These are phyloP conservation scores for Gynostemma pentaphyllum DNA, from an alignment of 306 rosid genomes.

Conservation along the genomic window DNA sequence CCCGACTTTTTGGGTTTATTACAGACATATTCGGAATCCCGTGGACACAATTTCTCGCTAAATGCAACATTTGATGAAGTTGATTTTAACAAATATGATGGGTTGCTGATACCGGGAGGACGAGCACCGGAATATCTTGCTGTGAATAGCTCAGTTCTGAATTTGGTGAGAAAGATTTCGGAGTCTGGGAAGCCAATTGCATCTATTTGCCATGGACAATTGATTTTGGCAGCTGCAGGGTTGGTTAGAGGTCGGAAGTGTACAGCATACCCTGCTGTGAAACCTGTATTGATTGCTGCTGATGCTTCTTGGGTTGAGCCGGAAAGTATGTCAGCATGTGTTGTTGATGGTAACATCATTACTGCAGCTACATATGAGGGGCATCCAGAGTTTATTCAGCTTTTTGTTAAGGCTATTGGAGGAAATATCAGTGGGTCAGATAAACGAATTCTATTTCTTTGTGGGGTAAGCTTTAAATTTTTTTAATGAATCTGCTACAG, in stretches of 20 bases:
- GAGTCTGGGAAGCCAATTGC: constrained; percentile 50
- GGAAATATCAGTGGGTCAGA: constrained; percentile 53
- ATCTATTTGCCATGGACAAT: constrained; percentile 61
- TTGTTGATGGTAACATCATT: constrained; percentile 62
- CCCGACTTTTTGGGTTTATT: constrained; percentile 8
- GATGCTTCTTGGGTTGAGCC: constrained; percentile 91
- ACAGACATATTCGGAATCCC: constrained; percentile 54
- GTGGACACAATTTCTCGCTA: constrained; percentile 73
- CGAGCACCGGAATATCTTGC: constrained; percentile 93
- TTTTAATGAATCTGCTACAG: background rate
- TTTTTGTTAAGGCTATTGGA: constrained; percentile 64
- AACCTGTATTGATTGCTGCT: constrained; percentile 52
- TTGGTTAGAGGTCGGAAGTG: constrained; percentile 48
- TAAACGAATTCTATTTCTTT: constrained; percentile 62
- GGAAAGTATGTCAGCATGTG: constrained; percentile 34
- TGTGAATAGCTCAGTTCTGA: constrained; percentile 31
- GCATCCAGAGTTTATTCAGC: constrained; percentile 44
- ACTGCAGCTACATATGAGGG: constrained; percentile 44
- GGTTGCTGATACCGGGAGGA: constrained; percentile 77
- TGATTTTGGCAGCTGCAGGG: constrained; percentile 88
- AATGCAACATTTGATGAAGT: constrained; percentile 77
- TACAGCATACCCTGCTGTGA: constrained; percentile 43
- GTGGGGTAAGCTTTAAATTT: constrained; percentile 60
- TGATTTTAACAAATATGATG: constrained; percentile 49
- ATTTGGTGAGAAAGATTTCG: constrained; percentile 38